phyloP scores from a whole-genome alignment of 2,329 filamentous ascomycete genomes.

The Colletotrichum tabaci region DNA sequence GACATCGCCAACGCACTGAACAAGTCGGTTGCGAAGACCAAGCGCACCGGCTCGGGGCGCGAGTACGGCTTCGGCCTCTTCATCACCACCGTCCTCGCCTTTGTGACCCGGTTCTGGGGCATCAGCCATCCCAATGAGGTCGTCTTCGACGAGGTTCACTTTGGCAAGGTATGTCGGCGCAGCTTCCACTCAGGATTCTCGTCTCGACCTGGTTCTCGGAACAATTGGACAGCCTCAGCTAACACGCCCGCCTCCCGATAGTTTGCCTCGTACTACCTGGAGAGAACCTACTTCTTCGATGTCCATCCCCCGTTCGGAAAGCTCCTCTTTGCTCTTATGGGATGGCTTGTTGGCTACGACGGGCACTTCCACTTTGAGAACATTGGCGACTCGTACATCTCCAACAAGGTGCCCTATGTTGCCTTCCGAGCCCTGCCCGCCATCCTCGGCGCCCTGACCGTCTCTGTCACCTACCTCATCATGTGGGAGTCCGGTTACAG shows the following conservation, averaged over 20 bases:
- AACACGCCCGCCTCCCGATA: slow-evolving; percentile 51
- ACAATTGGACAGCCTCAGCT: slow-evolving; percentile 21
- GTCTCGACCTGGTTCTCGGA: background rate
- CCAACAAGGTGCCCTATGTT: slow-evolving; percentile 97
- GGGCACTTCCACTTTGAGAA: slow-evolving; percentile 99
- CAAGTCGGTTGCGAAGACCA: slow-evolving; percentile 57
- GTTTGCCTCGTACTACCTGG: slow-evolving; percentile 87
- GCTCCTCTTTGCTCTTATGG: slow-evolving; percentile 95
- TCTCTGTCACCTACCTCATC: slow-evolving; percentile 94
- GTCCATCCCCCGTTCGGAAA: slow-evolving; percentile 98
- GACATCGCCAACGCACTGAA: slow-evolving; percentile 67
- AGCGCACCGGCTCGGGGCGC: slow-evolving; percentile 72
- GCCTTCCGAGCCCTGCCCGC: slow-evolving; percentile 95
- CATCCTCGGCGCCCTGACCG: slow-evolving; percentile 90
- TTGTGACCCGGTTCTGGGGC: slow-evolving; percentile 94
- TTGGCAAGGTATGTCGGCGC: slow-evolving; percentile 85
- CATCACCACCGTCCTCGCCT: slow-evolving; percentile 86
- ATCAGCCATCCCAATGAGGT: slow-evolving; percentile 97
- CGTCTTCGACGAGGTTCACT: slow-evolving; percentile 99
- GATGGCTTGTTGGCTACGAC: slow-evolving; percentile 98
- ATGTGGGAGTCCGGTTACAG: slow-evolving; percentile 99
- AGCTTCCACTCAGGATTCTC: background rate
- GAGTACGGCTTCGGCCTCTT: slow-evolving; percentile 86
- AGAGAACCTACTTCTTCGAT: slow-evolving; percentile 99
- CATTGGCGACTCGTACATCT: slow-evolving; percentile 98